phyloP scores from a whole-genome alignment of 331 rosid species.

The Rhamnella rubrinervis region DNA sequence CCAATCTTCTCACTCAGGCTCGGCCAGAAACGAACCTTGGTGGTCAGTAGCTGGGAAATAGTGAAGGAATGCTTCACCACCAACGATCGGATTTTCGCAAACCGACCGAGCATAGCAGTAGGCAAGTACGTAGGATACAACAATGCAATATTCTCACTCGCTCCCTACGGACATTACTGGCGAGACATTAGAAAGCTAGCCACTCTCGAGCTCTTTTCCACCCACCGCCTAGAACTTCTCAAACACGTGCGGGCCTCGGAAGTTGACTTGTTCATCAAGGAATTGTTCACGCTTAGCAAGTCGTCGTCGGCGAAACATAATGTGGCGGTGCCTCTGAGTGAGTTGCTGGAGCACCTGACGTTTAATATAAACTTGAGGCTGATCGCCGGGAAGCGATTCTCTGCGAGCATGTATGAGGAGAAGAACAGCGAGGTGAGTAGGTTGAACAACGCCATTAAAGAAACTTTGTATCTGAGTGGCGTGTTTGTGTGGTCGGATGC shows the following conservation, averaged over 20 bases:
- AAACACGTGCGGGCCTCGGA: conserved; percentile 43
- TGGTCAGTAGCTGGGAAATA: conserved; percentile 42
- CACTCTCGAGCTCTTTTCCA: conserved; percentile 50
- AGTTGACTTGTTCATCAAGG: conserved; percentile 35
- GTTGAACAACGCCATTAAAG: conserved; percentile 33
- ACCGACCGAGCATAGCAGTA: conserved; percentile 36
- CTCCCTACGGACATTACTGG: conserved; percentile 66
- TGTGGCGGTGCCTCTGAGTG: conserved; percentile 27
- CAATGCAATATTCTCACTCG: conserved; percentile 44
- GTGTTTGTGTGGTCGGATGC: conserved; percentile 38
- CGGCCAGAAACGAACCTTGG: conserved; percentile 34
- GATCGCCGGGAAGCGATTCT: conserved; percentile 55
- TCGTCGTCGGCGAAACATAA: not conserved
- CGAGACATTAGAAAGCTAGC: conserved; percentile 51
- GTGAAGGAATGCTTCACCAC: conserved; percentile 47
- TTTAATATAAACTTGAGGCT: conserved; percentile 41
- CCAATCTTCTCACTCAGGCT: conserved; percentile 45
- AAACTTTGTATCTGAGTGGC: conserved; percentile 23
- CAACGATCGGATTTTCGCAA: conserved; percentile 50
- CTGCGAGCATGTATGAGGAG: not conserved
- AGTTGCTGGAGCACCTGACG: conserved; percentile 43
- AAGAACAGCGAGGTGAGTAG: conserved; percentile 29
- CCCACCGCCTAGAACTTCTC: conserved; percentile 34
- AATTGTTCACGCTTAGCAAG: conserved; percentile 19
- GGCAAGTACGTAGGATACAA: conserved; percentile 51